Evolutionary conservation across 2,329 filamentous ascomycete genomes (phyloP), one percentile per base, ranked within the genome.

Genomic region (Xylariaceae sp.): DNA sequence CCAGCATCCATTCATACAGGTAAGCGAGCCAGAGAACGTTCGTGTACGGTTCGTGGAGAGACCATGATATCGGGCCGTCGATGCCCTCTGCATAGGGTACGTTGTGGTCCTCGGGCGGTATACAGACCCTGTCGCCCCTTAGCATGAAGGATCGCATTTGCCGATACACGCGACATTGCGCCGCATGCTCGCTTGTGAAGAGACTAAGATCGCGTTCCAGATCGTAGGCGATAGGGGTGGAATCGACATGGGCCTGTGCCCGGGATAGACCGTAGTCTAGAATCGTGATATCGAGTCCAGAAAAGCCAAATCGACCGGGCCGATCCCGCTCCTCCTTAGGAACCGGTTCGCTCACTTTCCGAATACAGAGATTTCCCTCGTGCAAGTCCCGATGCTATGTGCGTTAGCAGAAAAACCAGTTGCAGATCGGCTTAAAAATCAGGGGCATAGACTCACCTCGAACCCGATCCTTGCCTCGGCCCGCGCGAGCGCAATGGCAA

Each of bases 1-100:
- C 53, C 11, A 57, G 23, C 58, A 85, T 71, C 69, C 84, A 85
- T 42, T 76, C 73, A 66, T 85, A 85, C 4, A 86, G 73, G 62
- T 86, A 87, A 2, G 82, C 81, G 48, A 88, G 76, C 85, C 85
- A 88, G 15, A 88, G 73, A 1, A 87, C 82, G 62, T 88, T 88
- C 3, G 82, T 86, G 69, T 87, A 87, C 0, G 85, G 83, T 34
- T 77, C 77, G 64, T 82, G 80, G 0, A 73, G 75, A 4, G 75
- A 70, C 85, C 85, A 88, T 1, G 76, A 78, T 9, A 85, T 74
- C 2, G 79, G 71, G 1, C 78, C 80, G 58, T 79, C 74, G 42
- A 78, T 67, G 0, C 77, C 77, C 13, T 69, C 64, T 35, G 77
- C 75, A 64, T 83, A 82, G 0, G 81, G 76, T 2, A 69, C 75